Evolutionary conservation across 2,329 filamentous ascomycete species (phyloP).

Genomic region (Sporothrix phasma): DNA sequence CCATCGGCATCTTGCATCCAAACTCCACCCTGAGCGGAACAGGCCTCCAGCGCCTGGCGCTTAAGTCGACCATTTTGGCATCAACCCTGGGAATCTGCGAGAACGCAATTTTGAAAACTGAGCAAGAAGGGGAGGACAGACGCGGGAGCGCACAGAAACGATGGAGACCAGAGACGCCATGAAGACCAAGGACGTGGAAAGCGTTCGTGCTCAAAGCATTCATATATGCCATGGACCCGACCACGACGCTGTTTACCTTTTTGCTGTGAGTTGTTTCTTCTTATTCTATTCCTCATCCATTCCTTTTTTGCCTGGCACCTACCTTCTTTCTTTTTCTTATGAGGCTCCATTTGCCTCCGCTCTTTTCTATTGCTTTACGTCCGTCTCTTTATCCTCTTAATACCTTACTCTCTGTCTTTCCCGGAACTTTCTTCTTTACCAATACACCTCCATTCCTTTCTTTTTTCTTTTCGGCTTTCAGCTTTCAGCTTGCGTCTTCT

Average conservation of each 20-base stretch:
- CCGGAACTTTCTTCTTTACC: background rate
- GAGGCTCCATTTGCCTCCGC: background rate
- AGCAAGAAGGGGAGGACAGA: background rate
- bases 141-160: background rate
- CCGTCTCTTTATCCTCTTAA: constrained; percentile 3
- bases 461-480: background rate
- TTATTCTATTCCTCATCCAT: constrained; percentile 6
- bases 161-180: constrained; percentile 12
- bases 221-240: constrained; percentile 41
- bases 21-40: constrained; percentile 1
- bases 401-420: constrained; percentile 13
- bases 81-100: background rate
- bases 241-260: constrained; percentile 59
- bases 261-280: constrained; percentile 47
- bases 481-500: background rate
- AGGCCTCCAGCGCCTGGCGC: constrained; percentile 2
- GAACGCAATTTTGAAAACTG: background rate
- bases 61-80: constrained; percentile 1
- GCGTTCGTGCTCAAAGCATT: background rate
- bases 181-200: background rate
- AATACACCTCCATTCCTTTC: background rate
- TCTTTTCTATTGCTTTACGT: constrained; percentile 14
- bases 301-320: background rate
- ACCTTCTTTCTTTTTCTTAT: background rate
- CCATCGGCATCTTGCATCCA: background rate